Evolutionary conservation across 768 basidiomycete genomes (phyloP).

Genomic region (Clitopilus passeckerianus): DNA sequence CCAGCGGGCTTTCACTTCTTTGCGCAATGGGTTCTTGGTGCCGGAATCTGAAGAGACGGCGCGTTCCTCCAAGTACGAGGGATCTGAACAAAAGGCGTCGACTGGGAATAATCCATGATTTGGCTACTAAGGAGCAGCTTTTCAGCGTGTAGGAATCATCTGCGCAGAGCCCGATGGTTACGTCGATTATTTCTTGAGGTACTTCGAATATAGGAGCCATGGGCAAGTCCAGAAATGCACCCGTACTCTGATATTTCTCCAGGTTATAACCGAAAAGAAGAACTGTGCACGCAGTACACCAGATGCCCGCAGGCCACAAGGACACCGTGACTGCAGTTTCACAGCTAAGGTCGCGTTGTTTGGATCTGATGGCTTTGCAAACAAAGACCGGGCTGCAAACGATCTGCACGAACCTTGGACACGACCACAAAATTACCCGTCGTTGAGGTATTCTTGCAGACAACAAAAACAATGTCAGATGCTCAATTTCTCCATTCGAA

Average conservation of each 20-base stretch:
- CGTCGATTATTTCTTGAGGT: conserved; percentile 2
- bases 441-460: neutral
- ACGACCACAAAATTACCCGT: neutral
- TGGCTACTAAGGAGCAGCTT: neutral
- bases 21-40: neutral
- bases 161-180: neutral
- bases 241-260: neutral
- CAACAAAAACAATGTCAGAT: neutral
- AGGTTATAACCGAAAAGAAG: neutral
- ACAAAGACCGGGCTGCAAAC: no score
- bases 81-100: neutral
- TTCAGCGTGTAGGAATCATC: neutral
- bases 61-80: conserved; percentile 2
- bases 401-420: neutral
- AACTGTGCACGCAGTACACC: neutral
- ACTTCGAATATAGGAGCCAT: neutral
- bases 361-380: neutral
- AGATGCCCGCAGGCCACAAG: neutral
- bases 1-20: neutral
- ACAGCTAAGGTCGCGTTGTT: neutral
- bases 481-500: neutral
- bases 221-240: neutral
- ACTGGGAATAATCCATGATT: neutral
- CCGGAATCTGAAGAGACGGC: conserved; percentile 5
- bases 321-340: neutral